Evolutionary conservation across 345 rosid genomes (phyloP).

Genomic region (Erucastrum elatum): DNA sequence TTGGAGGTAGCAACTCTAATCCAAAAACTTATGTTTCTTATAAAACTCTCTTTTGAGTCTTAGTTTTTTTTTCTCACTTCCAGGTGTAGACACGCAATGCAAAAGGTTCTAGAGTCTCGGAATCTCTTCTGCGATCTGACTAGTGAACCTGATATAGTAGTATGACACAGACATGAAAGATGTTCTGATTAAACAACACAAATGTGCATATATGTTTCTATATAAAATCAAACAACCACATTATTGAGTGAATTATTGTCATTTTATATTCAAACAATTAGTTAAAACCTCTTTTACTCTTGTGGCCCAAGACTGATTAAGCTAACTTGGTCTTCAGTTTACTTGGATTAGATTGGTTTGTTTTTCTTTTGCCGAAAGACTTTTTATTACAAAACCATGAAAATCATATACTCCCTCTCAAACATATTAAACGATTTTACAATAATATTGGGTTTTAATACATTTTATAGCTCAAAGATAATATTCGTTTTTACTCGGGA

Average conservation of each 20-base stretch:
- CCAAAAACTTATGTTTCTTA: background rate
- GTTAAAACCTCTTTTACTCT: background rate
- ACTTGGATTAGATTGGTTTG: background rate
- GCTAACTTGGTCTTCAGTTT: background rate
- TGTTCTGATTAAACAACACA: background rate
- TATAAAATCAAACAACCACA: background rate
- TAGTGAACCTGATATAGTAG: background rate
- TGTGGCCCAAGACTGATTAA: background rate
- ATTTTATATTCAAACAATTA: background rate
- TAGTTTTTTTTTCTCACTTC: background rate
- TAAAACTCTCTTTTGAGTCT: background rate
- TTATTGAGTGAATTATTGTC: background rate
- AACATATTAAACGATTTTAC: no score
- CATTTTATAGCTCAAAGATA: background rate
- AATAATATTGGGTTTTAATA: background rate
- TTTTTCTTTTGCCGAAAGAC: background rate
- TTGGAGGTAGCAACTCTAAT: slow-evolving; percentile 61
- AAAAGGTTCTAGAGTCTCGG: background rate
- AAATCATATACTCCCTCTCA: background rate
- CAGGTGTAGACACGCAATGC: background rate
- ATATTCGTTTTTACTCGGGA: no score
- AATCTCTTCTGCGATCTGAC: background rate
- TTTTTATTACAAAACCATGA: background rate
- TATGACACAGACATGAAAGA: background rate
- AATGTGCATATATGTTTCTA: background rate